Evolutionary conservation across 208 protist species (phyloP).

Genomic region (Trichomonas vaginalis): DNA sequence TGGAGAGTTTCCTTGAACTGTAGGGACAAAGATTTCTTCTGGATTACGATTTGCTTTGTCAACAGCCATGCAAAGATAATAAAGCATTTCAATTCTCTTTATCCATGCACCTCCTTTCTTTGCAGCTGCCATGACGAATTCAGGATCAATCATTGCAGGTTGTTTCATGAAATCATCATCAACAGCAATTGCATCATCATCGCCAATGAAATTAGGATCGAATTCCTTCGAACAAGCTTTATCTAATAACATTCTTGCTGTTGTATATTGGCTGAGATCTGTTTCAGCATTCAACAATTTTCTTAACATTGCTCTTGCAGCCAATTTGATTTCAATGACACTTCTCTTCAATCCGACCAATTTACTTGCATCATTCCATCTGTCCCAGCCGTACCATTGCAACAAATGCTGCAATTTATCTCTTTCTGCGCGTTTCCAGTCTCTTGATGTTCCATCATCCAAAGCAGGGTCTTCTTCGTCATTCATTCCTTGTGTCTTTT

Average conservation of each 20-base stretch:
- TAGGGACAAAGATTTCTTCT: not conserved
- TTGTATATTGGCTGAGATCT: not conserved
- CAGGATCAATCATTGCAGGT: conserved; percentile 1
- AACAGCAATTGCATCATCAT: not conserved
- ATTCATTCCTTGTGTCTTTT: not conserved
- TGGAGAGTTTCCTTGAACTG: not conserved
- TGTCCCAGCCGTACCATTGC: not conserved
- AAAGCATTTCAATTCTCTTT: not conserved
- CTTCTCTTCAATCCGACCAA: not conserved
- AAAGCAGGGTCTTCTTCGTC: not conserved
- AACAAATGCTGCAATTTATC: not conserved
- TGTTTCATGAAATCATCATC: conserved; percentile 13
- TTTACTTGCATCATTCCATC: not conserved
- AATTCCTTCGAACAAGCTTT: not conserved
- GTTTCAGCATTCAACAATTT: not conserved
- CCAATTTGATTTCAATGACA: not conserved
- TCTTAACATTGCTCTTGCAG: not conserved
- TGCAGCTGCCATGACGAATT: not conserved
- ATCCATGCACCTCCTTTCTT: conserved; percentile 9
- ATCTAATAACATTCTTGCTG: not conserved
- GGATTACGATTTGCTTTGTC: not conserved
- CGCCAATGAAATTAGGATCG: not conserved
- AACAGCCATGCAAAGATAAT: conserved; percentile 3
- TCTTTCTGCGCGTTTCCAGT: not conserved
- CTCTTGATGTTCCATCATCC: not conserved